Conservation (phyloP, 306 rosid genomes). For the Cicer bijugum region DNA sequence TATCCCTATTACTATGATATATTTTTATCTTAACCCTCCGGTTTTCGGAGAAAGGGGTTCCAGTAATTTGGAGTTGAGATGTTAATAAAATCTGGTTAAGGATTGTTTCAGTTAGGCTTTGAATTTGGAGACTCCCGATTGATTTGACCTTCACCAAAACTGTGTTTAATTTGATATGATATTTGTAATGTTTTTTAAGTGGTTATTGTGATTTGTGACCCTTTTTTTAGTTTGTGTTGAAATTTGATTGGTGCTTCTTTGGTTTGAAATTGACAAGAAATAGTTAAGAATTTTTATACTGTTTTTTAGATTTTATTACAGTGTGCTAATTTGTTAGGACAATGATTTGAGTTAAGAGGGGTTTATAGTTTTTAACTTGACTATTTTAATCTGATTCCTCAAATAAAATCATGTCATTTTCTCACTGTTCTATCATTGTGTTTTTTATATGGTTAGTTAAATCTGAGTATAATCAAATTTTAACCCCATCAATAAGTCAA, state of each 20-base stretch:
- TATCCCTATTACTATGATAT: no score
- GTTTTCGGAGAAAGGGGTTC: no score
- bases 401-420: neutral
- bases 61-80: no score
- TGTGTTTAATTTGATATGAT: no score
- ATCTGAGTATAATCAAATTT: constrained; percentile 18
- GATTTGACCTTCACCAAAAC: neutral
- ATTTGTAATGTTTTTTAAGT: no score
- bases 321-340: constrained; percentile 15
- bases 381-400: constrained; percentile 1
- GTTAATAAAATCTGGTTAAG: no score
- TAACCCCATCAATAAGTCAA: neutral
- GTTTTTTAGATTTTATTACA: constrained; percentile 2
- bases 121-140: neutral
- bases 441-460: neutral
- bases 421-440: neutral
- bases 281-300: neutral
- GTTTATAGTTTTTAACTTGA: constrained; percentile 9
- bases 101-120: neutral
- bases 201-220: no score
- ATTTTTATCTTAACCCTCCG: no score
- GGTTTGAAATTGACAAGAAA: constrained; percentile 8
- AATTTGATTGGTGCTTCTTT: neutral
- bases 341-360: constrained; percentile 1
- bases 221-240: no score